Evolutionary conservation across 2,329 filamentous ascomycete species (phyloP).

Genomic region (Colletotrichum higginsianum): DNA sequence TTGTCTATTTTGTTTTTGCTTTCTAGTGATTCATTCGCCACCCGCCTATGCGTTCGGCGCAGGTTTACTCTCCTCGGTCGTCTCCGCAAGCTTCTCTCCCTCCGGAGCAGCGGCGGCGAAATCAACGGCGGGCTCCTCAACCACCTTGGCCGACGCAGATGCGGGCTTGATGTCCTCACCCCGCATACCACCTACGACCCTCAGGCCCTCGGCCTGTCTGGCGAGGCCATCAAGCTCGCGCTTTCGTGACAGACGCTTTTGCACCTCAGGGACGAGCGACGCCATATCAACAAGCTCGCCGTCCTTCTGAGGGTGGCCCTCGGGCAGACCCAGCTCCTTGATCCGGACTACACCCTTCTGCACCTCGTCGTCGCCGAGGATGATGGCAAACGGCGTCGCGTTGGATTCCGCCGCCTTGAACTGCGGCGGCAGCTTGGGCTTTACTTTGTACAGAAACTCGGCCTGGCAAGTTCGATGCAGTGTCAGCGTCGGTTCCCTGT

Average conservation of each 20-base stretch:
- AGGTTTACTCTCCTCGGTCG: conserved; percentile 42
- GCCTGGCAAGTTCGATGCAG: conserved; percentile 62
- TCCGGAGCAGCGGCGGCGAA: conserved; percentile 14
- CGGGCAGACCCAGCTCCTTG: conserved; percentile 82
- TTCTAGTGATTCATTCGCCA: conserved; percentile 14
- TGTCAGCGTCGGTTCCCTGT: not conserved
- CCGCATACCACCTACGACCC: conserved; percentile 63
- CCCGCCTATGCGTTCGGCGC: conserved; percentile 25
- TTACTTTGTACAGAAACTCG: conserved; percentile 91
- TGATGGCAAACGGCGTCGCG: conserved; percentile 87
- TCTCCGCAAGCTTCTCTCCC: conserved; percentile 28
- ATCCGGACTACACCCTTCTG: conserved; percentile 87
- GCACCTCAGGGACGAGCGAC: conserved; percentile 76
- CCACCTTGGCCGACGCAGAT: conserved; percentile 40
- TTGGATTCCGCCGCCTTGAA: conserved; percentile 91
- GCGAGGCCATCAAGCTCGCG: conserved; percentile 60
- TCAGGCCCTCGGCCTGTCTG: conserved; percentile 60
- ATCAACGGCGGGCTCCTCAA: conserved; percentile 25
- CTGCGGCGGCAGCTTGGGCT: conserved; percentile 89
- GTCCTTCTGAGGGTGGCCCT: conserved; percentile 92
- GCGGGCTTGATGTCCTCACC: conserved; percentile 54
- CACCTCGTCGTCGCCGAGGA: conserved; percentile 92
- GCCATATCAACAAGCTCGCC: conserved; percentile 80
- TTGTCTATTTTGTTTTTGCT: conserved; percentile 19
- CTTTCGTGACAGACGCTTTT: conserved; percentile 60